Base-by-base conservation (phyloP, 768 basidiomycete species). In the Russula ochroleuca region DNA sequence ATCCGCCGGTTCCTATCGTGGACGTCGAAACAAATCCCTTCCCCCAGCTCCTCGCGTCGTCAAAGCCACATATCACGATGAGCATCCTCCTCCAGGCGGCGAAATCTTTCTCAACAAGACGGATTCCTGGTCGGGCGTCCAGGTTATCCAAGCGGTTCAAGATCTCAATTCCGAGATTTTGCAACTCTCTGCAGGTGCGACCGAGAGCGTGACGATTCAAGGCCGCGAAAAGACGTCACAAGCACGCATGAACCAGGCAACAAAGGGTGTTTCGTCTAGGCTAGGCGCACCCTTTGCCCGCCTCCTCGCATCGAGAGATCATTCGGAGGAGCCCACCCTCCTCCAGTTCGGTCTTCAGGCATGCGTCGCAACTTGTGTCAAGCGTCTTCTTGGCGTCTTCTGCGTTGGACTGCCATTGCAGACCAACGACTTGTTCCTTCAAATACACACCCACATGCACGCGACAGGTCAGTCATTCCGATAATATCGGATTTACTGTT, bases 121-220 rank as follows among this genome's bases (percentile, higher is more conserved):
- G 37, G 89, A 91, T 73, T 69, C 73, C 35, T 88, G 85, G 86
- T 88, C 88, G 2, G 89, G 89, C 14, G 84, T 87, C 1, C 87
- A 90, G 71, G 80, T 91, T 71, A 81, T 91, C 53, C 88, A 91
- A 70, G 85, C 87, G 3, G 84, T 91, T 15, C 85, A 87, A 66
- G 89, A 91, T 69, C 80, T 91, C 72, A 91, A 91, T 71, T 84
- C 86, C 0, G 88, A 90, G 73, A 86, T 90, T 63, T 79, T 88
- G n/a, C 89, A 89, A 66, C 88, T 88, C 63, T 85, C 88, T 10
- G 87, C 88, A 17, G 82, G 85, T 25, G 88, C 86, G 8, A 85
- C 86, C 17, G 89, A 92, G 73, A 77, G 84, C 47, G 85, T 82
- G 67, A 79, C 80, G 1, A 85, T 86, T 69, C 76, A 76, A 41